phyloP scores from a whole-genome alignment of 1,139 yeast species.

The Saccharomyces hybrid region DNA sequence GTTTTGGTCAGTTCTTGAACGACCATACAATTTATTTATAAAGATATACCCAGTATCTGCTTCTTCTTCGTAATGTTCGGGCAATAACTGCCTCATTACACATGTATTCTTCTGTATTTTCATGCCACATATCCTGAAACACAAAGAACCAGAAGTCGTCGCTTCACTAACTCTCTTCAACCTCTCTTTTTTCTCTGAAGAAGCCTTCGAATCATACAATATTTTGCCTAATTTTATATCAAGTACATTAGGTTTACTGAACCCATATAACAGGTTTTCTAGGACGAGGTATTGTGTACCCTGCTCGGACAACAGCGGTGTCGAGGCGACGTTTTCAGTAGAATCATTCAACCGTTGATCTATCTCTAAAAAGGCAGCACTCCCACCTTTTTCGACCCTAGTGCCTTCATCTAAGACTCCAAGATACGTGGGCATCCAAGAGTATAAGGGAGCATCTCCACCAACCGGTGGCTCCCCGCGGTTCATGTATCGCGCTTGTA shows the following conservation, averaged over 20 bases:
- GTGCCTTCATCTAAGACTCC: constrained; percentile 41
- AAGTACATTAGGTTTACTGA: constrained; percentile 57
- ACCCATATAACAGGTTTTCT: constrained; percentile 60
- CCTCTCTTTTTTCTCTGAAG: constrained; percentile 53
- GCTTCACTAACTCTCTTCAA: constrained; percentile 52
- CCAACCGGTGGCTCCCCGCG: constrained; percentile 21
- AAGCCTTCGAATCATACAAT: constrained; percentile 56
- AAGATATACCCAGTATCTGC: constrained; percentile 36
- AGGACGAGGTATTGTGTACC: constrained; percentile 50
- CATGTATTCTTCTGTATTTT: constrained; percentile 36
- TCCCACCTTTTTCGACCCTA: constrained; percentile 1
- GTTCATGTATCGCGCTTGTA: constrained; percentile 7
- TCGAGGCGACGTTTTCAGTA: constrained; percentile 4
- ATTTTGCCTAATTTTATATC: constrained; percentile 77
- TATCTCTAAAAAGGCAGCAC: constrained; percentile 2
- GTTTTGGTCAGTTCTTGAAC: constrained; percentile 42
- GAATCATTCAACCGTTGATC: constrained; percentile 2
- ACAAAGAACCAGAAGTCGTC: constrained; percentile 76
- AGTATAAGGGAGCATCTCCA: constrained; percentile 36
- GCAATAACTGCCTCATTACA: constrained; percentile 8
- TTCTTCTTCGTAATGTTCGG: constrained; percentile 17
- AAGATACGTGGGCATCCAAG: constrained; percentile 47
- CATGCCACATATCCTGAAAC: constrained; percentile 86
- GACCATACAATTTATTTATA: constrained; percentile 66
- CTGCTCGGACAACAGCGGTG: constrained; percentile 7